Percentiles rank a stretch among this genome's conserved stretches.
These are phyloP conservation scores for Smittium mucronatum DNA, from an alignment of 371 early-diverging fungal genomes.

Conservation along the genomic window DNA sequence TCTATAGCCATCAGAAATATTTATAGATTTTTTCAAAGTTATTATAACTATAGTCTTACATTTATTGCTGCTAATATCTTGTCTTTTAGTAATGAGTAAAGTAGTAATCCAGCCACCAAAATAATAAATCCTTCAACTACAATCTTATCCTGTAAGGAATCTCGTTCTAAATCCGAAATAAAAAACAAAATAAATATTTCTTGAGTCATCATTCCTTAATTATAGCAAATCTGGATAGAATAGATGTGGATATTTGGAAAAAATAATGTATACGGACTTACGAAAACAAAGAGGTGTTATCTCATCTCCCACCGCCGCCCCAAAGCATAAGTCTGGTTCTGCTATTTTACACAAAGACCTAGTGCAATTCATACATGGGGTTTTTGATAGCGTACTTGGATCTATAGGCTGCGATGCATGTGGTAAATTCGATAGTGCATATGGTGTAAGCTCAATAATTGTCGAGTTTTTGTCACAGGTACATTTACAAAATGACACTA, in stretches of 20 bases:
- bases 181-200: too few relatives aligned
- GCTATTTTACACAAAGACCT: conserved; percentile 27
- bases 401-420: conserved; percentile 31
- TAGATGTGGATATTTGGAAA: too few relatives aligned
- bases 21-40: too few relatives aligned
- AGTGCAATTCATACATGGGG: conserved; percentile 34
- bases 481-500: conserved; percentile 29
- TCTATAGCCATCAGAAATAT: too few relatives aligned
- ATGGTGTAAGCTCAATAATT: conserved; percentile 27
- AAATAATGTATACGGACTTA: too few relatives aligned
- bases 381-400: conserved; percentile 25
- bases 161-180: conserved; percentile 17
- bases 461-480: conserved; percentile 33
- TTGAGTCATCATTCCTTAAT: too few relatives aligned
- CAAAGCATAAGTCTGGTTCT: conserved; percentile 29
- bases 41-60: conserved; percentile 6
- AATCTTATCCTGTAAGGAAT: conserved; percentile 30
- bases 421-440: conserved; percentile 27
- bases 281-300: conserved; percentile 32
- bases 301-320: conserved; percentile 32
- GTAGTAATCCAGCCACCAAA: conserved; percentile 26
- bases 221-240: too few relatives aligned
- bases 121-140: conserved; percentile 27
- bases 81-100: conserved; percentile 18
- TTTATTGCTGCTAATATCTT: conserved; percentile 1